Base-by-base conservation (phyloP, 192 early-diverging fungal genomes). In the Martensiomyces pterosporus region DNA sequence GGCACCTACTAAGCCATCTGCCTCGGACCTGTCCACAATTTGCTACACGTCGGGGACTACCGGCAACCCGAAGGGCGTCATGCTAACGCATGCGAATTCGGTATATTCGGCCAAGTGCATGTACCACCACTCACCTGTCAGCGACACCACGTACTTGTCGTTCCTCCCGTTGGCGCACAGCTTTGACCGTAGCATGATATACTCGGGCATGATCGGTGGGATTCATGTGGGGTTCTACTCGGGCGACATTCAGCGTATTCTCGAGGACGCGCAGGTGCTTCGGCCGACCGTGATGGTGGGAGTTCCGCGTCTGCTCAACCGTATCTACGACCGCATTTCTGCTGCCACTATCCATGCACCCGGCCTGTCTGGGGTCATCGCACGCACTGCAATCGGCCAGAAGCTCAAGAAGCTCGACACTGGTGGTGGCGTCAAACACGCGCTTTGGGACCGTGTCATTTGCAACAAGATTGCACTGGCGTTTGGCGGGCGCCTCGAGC, bases 81-180 rank as follows among this genome's bases (percentile, higher is more conserved):
- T 91, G 66, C 52, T 90, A 15, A 82, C 81, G 40, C 89, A 95
- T 36, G 60, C 63, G 18, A 95, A 90, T 63, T 79, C 88, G 43
- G 55, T 82, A 46, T 68, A 82, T 22, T 64, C 79, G 19, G 52
- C 62, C n/a, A 66, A 64, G 45, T 35, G 39, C 7, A 47, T 33
- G 18, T 39, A 27, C 6, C 27, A 44, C 10, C 24, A 37, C 2
- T 44, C 43, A 13, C 58, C 48, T 10, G 10, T 43, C 1, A 29
- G 19, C 26, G 32, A 25, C 9, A 37, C 60, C 21, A 43, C 59
- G 8, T 46, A 63, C 9, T 22, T 94, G 46, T 90, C 89, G 15
- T 97, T 94, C 57, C 70, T 98, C 52, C 94, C 94, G 3, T 75
- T 95, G 16, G 90, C 94, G 22, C 94, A 96, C 60, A 81, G 89